Base-by-base conservation (phyloP, 2,329 filamentous ascomycete genomes). In the Microcera coccophila region DNA sequence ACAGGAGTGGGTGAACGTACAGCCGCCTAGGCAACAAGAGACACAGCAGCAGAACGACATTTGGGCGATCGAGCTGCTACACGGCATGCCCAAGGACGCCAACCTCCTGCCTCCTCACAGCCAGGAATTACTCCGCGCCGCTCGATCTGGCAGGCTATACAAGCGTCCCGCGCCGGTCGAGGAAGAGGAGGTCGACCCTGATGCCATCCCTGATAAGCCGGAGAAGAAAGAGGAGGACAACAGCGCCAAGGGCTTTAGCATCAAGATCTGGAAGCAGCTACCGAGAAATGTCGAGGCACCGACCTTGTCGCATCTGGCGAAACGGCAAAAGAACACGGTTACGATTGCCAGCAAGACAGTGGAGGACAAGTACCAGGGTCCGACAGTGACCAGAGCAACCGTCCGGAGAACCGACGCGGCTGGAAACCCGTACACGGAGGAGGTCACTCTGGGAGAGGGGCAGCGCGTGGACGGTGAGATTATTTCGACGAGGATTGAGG, bases 81-180 rank as follows among this genome's bases (percentile, higher is more conserved):
- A 79, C 50, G 80, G 79, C 34, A 91, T 96, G 87, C 91, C 91
- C 29, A 86, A 87, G 57, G 91, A 95, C 62, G 87, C 81, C 21
- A 78, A 85, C 44, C 74, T 95, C 22, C 72, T 96, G 9, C 79
- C 87, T 0, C 78, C 84, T 1, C 85, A 90, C 62, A 91, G 85
- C 40, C 87, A 93, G 58, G 87, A 90, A 51, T 75, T 96, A 4
- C 74, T 96, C 12, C 83, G 87, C 43, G 85, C 87, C 28, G 88
- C 89, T 36, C 80, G 90, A 45, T 87, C 87, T 16, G 87, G 87
- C 5, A 77, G 78, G 41, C 72, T 88, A 11, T 89, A 86, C 57
- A 90, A 94, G 63, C 79, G 84, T 14, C 81, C 82, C 22, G 74
- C 76, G 11, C 78, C 82, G 0, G 58, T 62, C 3, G 79, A 84